Evolutionary conservation across 305 asterid genomes (phyloP), one percentile per base, ranked within the genome.

Genomic region (Coffea humblotiana): DNA sequence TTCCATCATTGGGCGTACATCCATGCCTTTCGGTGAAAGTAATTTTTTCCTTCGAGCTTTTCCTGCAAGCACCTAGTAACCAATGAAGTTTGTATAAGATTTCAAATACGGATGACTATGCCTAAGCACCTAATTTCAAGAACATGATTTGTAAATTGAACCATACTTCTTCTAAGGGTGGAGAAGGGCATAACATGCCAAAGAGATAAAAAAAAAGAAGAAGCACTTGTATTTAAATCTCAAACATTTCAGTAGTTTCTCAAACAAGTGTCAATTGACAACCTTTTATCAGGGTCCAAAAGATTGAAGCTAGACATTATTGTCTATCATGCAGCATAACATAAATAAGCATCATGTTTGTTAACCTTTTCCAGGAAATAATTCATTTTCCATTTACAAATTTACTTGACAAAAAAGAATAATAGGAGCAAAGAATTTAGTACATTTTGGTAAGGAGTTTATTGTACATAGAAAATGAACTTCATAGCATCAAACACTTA

Each of bases 1-100:
- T 88, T 96, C 97, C 99, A 96, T 96, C 99, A 96, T 94, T 45
- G 99, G 99, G 40, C 99, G 93, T 69, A 94, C 99, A 78, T 94
- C 97, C 94, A 90, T 90, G 79, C 98, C 91, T 90, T 96, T 96
- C 1, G 98, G 98, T 49, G 98, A 96, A 79, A 96, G 96, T 87
- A 96, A 78, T 80, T 96, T 96, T 87, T 92, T 96, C 85, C 99
- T 90, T 64, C 97, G 88, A 83, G 97, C 98, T 12, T 87, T 90
- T 79, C 99, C 99, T 77, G 93, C 98, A 80, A 96, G 95, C 68
- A 96, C 98, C 99, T 94, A 82, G 83, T 58, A 80, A 71, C 82
- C 84, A 83, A 73, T 56, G 67, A 74, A 45, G 78, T 76, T 81
- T 40, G 54, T 58, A 25, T 61, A 35, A 61, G 52, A 72, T 77